A percentile compares a stretch with the other conserved stretches of the same genome.
Conservation (phyloP, 306 rosid genomes). For the Abrus pulchellus region DNA sequence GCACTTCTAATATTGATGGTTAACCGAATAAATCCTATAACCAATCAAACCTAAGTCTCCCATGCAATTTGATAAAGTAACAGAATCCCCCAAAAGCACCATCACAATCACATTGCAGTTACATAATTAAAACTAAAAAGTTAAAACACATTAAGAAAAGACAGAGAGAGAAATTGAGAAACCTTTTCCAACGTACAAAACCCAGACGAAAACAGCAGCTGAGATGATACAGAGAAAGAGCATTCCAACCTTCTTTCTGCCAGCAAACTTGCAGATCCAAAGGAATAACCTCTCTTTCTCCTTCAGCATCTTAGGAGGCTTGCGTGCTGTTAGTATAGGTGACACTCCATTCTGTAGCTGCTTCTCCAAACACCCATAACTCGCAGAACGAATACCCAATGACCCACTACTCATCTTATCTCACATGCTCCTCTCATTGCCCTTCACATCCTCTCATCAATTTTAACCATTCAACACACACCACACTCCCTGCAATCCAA, state of each 20-base stretch:
- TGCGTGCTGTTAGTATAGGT: conserved; percentile 73
- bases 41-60: conserved; percentile 6
- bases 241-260: conserved; percentile 91
- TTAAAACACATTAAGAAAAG: background rate
- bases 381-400: conserved; percentile 87
- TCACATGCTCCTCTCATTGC: conserved; percentile 65
- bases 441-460: conserved; percentile 3
- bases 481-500: conserved; percentile 36
- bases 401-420: conserved; percentile 86
- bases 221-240: conserved; percentile 79
- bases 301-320: conserved; percentile 84
- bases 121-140: background rate
- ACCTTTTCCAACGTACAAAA: conserved; percentile 90
- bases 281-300: conserved; percentile 78
- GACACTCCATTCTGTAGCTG: conserved; percentile 68
- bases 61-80: background rate
- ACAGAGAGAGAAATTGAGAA: conserved; percentile 13
- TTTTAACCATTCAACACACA: conserved; percentile 28
- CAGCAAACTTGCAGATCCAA: conserved; percentile 89
- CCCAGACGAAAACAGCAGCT: conserved; percentile 85
- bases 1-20: no score
- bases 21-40: background rate
- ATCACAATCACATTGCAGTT: conserved; percentile 11
- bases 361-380: conserved; percentile 88
- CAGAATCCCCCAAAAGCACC: background rate